Percentiles rank a stretch among this genome's conserved stretches.
Evolutionary conservation across 2,329 filamentous ascomycete species (phyloP).

Genomic region (Xylariaceae sp.): DNA sequence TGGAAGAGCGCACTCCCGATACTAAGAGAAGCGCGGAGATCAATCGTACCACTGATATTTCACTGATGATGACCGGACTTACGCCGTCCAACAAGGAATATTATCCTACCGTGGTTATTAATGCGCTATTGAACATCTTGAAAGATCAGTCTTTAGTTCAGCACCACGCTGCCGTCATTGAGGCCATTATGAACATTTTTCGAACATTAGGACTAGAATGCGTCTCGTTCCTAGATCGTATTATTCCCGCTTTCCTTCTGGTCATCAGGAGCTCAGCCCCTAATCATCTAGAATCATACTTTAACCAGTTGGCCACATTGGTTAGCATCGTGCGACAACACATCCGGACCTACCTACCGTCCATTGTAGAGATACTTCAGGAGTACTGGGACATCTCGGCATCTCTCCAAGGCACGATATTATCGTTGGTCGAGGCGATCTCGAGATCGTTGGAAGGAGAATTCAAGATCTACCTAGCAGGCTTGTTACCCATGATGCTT

Average conservation of each 20-base stretch:
- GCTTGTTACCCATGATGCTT: conserved; percentile 87
- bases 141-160: conserved; percentile 86
- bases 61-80: conserved; percentile 94
- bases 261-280: conserved; percentile 80
- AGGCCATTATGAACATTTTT: conserved; percentile 98
- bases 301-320: conserved; percentile 89
- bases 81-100: conserved; percentile 98
- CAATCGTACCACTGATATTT: conserved; percentile 80
- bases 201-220: conserved; percentile 94
- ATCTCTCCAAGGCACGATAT: conserved; percentile 82
- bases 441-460: conserved; percentile 91
- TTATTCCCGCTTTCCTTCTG: conserved; percentile 86
- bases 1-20: conserved; percentile 84
- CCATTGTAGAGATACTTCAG: conserved; percentile 80
- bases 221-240: conserved; percentile 88
- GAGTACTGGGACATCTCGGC: conserved; percentile 84
- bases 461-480: conserved; percentile 93
- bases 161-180: conserved; percentile 90
- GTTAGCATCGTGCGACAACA: conserved; percentile 96
- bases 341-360: conserved; percentile 82
- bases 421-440: conserved; percentile 89
- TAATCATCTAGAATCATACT: conserved; percentile 86
- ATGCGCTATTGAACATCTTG: conserved; percentile 85
- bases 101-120: conserved; percentile 96
- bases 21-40: conserved; percentile 63